A percentile compares a stretch with the other conserved stretches of the same genome.
phyloP scores from a whole-genome alignment of 331 rosid species.

The Rosa hybrid region DNA sequence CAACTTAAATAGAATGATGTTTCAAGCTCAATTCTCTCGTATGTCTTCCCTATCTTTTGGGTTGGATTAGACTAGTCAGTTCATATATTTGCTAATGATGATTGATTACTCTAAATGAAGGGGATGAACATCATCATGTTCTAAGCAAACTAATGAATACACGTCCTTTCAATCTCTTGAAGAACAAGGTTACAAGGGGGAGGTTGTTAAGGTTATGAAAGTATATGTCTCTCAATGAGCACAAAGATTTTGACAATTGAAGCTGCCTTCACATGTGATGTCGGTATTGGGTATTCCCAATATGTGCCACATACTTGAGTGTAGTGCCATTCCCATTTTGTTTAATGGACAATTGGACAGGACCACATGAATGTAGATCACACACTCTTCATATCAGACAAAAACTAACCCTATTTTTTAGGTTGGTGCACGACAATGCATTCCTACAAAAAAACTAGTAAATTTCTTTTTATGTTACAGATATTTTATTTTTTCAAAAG shows the following conservation, averaged over 20 bases:
- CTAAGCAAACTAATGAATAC: not conserved
- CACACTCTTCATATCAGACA: constrained; percentile 1
- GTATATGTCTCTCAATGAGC: not conserved
- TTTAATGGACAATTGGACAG: not conserved
- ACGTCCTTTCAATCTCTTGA: not conserved
- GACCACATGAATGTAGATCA: constrained; percentile 28
- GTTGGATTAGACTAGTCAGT: not conserved
- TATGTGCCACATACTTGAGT: not conserved
- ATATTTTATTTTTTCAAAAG: too few species aligned
- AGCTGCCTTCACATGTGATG: constrained; percentile 6
- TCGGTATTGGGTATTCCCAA: not conserved
- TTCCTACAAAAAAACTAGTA: not conserved
- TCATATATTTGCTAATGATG: not conserved
- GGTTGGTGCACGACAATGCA: constrained; percentile 8
- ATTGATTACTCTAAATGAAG: not conserved
- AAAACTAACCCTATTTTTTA: not conserved
- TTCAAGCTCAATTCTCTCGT: not conserved
- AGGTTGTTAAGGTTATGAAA: not conserved
- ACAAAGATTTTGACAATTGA: not conserved
- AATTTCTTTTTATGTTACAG: too few species aligned
- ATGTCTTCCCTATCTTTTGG: not conserved
- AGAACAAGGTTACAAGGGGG: not conserved
- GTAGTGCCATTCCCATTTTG: not conserved
- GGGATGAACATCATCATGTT: not conserved
- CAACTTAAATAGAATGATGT: not conserved